phyloP scores from a whole-genome alignment of 225 moss, liverwort and hornwort genomes.

The Bryum argenteum region DNA sequence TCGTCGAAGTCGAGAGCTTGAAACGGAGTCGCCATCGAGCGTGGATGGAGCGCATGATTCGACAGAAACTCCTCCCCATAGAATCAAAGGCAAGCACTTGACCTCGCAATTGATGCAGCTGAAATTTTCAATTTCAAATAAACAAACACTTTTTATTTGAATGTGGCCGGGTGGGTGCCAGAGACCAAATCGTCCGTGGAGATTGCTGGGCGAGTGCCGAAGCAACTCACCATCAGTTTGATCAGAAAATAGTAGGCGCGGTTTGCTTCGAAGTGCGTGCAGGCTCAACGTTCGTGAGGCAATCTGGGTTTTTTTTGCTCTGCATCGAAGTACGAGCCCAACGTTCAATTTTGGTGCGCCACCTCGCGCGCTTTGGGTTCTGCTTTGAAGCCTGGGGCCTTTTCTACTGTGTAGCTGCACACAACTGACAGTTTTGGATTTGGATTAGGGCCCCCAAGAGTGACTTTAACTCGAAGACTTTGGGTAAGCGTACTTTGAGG shows the following conservation, averaged over 20 bases:
- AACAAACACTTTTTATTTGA: not conserved
- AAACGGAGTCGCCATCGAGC: slow-evolving; percentile 46
- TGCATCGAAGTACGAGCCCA: slow-evolving; percentile 32
- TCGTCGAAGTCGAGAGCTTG: slow-evolving; percentile 42
- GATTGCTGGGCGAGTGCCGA: not conserved
- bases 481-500: too few relatives aligned
- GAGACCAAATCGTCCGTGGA: not conserved
- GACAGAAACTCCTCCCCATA: too few relatives aligned
- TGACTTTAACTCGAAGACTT: too few relatives aligned
- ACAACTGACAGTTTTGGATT: too few relatives aligned
- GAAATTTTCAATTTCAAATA: not conserved
- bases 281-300: slow-evolving; percentile 37
- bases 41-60: not conserved
- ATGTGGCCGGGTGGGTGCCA: not conserved
- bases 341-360: slow-evolving; percentile 25
- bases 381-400: too few relatives aligned
- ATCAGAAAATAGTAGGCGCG: slow-evolving; percentile 11
- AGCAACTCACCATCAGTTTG: too few relatives aligned
- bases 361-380: not conserved
- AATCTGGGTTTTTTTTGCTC: slow-evolving; percentile 4
- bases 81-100: too few relatives aligned
- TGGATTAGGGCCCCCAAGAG: too few relatives aligned
- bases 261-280: slow-evolving; percentile 21
- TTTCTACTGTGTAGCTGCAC: too few relatives aligned
- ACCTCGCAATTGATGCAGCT: not conserved